phyloP scores from a whole-genome alignment of 495 filamentous ascomycete genomes.

The Penicillium soppii region DNA sequence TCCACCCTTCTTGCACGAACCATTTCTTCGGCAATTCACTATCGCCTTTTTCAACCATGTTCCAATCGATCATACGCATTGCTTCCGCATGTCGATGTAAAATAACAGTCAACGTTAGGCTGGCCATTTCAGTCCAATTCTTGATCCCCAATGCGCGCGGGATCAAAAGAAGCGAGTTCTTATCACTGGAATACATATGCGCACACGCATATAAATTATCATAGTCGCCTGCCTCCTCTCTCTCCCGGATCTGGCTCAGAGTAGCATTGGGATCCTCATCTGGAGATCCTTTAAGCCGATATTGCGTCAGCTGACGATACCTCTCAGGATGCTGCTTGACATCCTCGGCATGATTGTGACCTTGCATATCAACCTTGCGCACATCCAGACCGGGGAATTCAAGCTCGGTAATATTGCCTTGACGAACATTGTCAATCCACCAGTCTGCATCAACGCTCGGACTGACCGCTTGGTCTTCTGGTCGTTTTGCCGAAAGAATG shows the following conservation, averaged over 20 bases:
- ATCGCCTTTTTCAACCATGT: background rate
- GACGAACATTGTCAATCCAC: slow-evolving; percentile 33
- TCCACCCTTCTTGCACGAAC: slow-evolving; percentile 68
- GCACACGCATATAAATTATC: slow-evolving; percentile 61
- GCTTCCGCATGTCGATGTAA: slow-evolving; percentile 51
- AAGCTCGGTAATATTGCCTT: slow-evolving; percentile 29
- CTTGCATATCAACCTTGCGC: slow-evolving; percentile 61
- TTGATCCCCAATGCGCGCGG: slow-evolving; percentile 59
- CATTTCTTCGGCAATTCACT: slow-evolving; percentile 47
- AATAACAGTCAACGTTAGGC: slow-evolving; percentile 60
- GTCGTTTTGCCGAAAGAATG: slow-evolving; percentile 38
- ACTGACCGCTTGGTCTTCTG: slow-evolving; percentile 35
- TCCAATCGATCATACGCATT: slow-evolving; percentile 41
- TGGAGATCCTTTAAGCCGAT: slow-evolving; percentile 49
- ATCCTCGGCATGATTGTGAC: slow-evolving; percentile 48
- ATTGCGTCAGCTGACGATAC: slow-evolving; percentile 58
- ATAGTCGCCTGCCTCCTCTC: slow-evolving; percentile 33
- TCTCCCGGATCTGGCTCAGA: slow-evolving; percentile 15
- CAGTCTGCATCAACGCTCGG: slow-evolving; percentile 49
- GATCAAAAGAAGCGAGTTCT: slow-evolving; percentile 66
- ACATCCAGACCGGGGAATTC: slow-evolving; percentile 60
- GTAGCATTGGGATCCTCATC: slow-evolving; percentile 17
- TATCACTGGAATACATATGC: slow-evolving; percentile 67
- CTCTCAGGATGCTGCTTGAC: slow-evolving; percentile 44
- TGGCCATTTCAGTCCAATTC: slow-evolving; percentile 54